Percentiles rank a stretch among this genome's conserved stretches.
phyloP scores from a whole-genome alignment of 805 yeast genomes.

The Suhomyces sp. region DNA sequence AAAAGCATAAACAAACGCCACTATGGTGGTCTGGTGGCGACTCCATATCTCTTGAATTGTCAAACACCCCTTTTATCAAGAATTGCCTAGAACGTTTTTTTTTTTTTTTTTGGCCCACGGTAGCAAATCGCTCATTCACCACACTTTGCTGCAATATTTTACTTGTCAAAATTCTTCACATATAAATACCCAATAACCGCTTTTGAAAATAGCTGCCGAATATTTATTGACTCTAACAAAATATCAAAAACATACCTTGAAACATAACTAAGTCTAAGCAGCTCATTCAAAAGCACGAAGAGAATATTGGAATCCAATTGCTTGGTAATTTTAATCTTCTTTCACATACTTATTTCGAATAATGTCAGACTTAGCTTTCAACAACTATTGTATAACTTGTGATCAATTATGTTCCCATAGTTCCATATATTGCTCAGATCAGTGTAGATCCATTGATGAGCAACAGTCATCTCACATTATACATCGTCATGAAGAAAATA shows the following conservation, averaged over 20 bases:
- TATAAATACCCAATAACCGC: slow-evolving; percentile 1
- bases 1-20: not conserved
- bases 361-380: slow-evolving; percentile 35
- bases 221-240: not conserved
- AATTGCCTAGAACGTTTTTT: not conserved
- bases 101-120: not conserved
- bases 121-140: slow-evolving; percentile 1
- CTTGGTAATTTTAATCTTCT: not conserved
- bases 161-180: not conserved
- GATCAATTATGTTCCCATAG: slow-evolving; percentile 25
- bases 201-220: not conserved
- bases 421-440: slow-evolving; percentile 26
- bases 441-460: slow-evolving; percentile 35
- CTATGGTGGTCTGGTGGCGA: not conserved
- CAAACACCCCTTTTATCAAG: slow-evolving; percentile 1
- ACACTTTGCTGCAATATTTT: slow-evolving; percentile 5
- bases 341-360: not conserved
- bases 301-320: not conserved
- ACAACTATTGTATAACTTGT: slow-evolving; percentile 37
- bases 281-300: not conserved
- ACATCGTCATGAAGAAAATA: slow-evolving; percentile 7
- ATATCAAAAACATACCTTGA: not conserved
- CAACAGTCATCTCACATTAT: slow-evolving; percentile 17
- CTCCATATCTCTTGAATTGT: not conserved
- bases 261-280: not conserved